Conservation (phyloP, 805 yeast species). For the Yamadazyma nakazawae region DNA sequence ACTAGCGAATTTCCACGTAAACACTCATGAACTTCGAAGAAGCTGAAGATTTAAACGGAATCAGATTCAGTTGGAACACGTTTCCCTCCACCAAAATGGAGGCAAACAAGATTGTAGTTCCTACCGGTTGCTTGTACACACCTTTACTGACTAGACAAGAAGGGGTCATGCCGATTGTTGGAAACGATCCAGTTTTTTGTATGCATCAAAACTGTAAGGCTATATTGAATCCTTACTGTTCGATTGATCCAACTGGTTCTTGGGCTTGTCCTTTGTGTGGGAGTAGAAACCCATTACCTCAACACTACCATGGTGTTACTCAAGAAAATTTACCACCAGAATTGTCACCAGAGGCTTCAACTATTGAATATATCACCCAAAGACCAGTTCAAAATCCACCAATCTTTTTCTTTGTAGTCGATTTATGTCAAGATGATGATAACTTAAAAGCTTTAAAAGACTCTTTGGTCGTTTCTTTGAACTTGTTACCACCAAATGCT, state of each 20-base stretch:
- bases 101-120: conserved; percentile 50
- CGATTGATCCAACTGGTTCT: conserved; percentile 26
- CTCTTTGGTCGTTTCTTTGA: conserved; percentile 37
- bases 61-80: conserved; percentile 71
- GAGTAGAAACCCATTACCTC: conserved; percentile 41
- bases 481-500: conserved; percentile 52
- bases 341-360: conserved; percentile 37
- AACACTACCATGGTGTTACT: conserved; percentile 18
- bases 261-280: conserved; percentile 63
- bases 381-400: conserved; percentile 41
- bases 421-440: conserved; percentile 54
- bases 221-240: conserved; percentile 51
- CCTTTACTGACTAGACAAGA: conserved; percentile 49
- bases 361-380: conserved; percentile 50
- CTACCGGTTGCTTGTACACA: conserved; percentile 56
- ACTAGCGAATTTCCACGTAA: conserved; percentile 5
- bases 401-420: conserved; percentile 54
- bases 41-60: conserved; percentile 69
- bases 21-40: conserved; percentile 44
- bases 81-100: conserved; percentile 55
- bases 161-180: conserved; percentile 26
- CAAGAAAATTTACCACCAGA: conserved; percentile 30
- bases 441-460: conserved; percentile 47
- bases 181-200: conserved; percentile 44
- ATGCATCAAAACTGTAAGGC: conserved; percentile 47